Base-by-base conservation (phyloP, 257 asterid species). In the Salvia miltiorrhiza region DNA sequence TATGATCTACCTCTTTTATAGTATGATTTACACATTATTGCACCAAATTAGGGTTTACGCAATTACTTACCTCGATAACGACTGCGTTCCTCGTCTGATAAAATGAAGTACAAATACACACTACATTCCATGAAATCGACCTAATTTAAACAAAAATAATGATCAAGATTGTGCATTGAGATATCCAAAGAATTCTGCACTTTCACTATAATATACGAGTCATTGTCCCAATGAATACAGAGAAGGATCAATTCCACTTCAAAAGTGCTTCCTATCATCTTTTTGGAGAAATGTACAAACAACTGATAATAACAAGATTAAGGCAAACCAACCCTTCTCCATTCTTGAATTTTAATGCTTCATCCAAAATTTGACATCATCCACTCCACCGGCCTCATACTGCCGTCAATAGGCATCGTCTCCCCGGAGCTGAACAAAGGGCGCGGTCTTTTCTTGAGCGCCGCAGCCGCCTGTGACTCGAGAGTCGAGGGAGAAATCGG, bases 301-400 rank as follows among this genome's bases (percentile, higher is more conserved):
- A 66, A 64, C 64, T 61, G 58, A 68, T 17, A 63, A 61, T 45
- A 39, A 39, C 35, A 69, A 60, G 7, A 53, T 30, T 32, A 20
- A 11, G 50, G 41, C 10, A 48, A 40, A 37, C 5, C 9, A 41
- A 65, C 19, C 14, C 9, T 13, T 19, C 58, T 59, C 45, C 32
- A 21, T 50, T 68, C 50, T 32, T 55, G 70, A 65, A 67, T 33
- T 28, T 28, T 7, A 37, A 37, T 55, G 40, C n/a, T 44, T 82
- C 77, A 82, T 68, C 81, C 79, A 32, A 82, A 83, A 70, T 84
- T 88, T 10, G 90, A 59, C 85, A 79, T 78, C 79, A 75, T 81
- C 97, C 97, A 88, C 74, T 87, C 93, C 71, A 80, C 88, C 19
- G 88, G 82, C 60, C 85, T 66, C 77, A 74, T 76, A 37, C 44